Percentiles rank a stretch among this genome's conserved stretches.
Evolutionary conservation across 2,329 filamentous ascomycete genomes (phyloP).

Genomic region (Neofusicoccum sp.): DNA sequence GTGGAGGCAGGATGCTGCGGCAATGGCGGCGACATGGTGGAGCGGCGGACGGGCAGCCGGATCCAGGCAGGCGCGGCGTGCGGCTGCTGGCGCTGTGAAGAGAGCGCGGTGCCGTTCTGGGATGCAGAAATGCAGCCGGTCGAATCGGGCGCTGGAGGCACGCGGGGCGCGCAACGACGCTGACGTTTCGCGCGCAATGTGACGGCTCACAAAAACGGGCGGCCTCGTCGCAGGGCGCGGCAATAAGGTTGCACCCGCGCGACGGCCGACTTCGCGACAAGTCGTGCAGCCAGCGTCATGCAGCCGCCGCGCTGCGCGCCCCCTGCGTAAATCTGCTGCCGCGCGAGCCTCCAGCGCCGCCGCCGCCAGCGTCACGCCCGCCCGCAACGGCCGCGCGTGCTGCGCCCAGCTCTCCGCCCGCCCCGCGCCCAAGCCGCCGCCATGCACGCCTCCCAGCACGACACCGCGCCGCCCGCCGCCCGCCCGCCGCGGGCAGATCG

Average conservation of each 20-base stretch:
- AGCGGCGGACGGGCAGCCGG: not conserved
- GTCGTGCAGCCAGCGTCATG: slow-evolving; percentile 18
- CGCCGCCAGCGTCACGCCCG: not conserved
- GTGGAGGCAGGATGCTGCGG: slow-evolving; percentile 8
- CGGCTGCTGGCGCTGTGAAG: slow-evolving; percentile 2
- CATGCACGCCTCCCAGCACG: not conserved
- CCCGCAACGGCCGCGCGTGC: not conserved
- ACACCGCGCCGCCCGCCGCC: not conserved
- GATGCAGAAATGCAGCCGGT: slow-evolving; percentile 14
- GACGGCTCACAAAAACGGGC: slow-evolving; percentile 1
- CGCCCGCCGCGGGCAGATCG: not conserved
- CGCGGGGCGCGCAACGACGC: slow-evolving; percentile 2
- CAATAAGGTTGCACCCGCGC: too few species aligned
- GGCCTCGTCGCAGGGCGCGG: too few species aligned
- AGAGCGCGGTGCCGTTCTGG: slow-evolving; percentile 6
- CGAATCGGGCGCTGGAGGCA: slow-evolving; percentile 6
- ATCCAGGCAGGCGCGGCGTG: slow-evolving; percentile 2
- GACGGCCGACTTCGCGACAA: too few species aligned
- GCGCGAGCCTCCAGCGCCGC: not conserved
- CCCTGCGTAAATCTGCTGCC: not conserved
- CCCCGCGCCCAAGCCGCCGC: not conserved
- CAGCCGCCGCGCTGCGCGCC: slow-evolving; percentile 20
- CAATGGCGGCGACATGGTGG: slow-evolving; percentile 18
- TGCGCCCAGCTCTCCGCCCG: not conserved
- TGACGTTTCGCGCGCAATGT: slow-evolving; percentile 1